Evolutionary conservation across 305 asterid species (phyloP).

Genomic region (Fraxinus xanthoxyloides): DNA sequence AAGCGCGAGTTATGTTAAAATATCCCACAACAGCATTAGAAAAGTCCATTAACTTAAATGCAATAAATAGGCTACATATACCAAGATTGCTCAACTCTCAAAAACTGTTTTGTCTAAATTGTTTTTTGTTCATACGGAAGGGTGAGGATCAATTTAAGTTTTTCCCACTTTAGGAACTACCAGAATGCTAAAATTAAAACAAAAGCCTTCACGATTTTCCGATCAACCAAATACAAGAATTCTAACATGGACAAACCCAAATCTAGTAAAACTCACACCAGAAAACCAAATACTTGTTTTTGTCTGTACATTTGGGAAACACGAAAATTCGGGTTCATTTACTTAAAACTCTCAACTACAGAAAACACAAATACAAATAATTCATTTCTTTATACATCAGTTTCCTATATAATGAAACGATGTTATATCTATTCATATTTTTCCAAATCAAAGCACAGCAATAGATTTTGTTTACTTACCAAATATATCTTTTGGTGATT

Average conservation of each 20-base stretch:
- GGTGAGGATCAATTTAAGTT: background rate
- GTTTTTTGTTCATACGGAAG: background rate
- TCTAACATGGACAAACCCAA: background rate
- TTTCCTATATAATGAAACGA: background rate
- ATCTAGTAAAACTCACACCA: background rate
- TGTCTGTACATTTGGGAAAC: background rate
- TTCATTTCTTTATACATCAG: background rate
- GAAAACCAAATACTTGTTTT: background rate
- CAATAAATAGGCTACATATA: background rate
- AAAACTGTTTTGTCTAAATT: background rate
- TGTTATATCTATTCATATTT: background rate
- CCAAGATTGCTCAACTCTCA: background rate
- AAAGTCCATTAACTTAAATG: background rate
- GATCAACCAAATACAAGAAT: background rate
- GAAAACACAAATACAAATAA: background rate
- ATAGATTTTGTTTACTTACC: background rate
- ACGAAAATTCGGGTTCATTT: background rate
- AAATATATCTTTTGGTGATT: background rate
- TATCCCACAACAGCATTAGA: background rate
- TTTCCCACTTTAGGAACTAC: background rate
- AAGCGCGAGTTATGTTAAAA: background rate
- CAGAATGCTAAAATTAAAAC: background rate
- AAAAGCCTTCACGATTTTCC: background rate
- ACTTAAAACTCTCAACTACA: background rate
- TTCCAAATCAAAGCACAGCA: background rate